Conservation (phyloP, 2,329 filamentous ascomycete genomes). For the Colletotrichum camelliae region DNA sequence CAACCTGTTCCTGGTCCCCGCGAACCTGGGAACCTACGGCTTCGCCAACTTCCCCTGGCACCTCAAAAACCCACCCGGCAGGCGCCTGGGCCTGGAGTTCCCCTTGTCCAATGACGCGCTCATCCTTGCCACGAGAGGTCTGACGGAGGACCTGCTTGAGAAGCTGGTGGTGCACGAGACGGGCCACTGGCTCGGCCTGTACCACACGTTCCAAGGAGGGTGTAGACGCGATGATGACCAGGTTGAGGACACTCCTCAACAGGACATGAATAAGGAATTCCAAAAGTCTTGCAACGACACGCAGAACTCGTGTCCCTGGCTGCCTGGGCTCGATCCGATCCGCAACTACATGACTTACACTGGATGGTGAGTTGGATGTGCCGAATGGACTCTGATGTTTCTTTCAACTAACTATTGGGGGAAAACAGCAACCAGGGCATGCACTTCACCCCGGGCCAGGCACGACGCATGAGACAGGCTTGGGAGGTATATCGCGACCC, state of each 20-base stretch:
- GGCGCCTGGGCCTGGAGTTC: background rate
- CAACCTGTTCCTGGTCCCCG: background rate
- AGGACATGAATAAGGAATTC: background rate
- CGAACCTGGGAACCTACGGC: background rate
- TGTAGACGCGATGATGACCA: background rate
- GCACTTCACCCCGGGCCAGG: background rate
- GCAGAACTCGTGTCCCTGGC: background rate
- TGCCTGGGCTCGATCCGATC: background rate
- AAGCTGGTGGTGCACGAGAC: background rate
- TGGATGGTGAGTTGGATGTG: background rate
- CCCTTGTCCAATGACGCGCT: background rate
- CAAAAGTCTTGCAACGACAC: background rate
- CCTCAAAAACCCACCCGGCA: background rate
- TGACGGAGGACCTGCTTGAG: background rate
- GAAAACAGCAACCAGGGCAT: background rate
- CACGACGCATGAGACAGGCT: background rate
- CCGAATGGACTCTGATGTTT: background rate
- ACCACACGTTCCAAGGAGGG: background rate
- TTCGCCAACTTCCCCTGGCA: background rate
- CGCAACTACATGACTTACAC: background rate
- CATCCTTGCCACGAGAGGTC: background rate
- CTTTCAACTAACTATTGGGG: background rate
- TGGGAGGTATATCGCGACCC: background rate
- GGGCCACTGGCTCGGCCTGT: background rate
- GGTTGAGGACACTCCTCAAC: background rate